Conservation (phyloP, 148 eudicot genomes). For the Fallopia convolvulus region DNA sequence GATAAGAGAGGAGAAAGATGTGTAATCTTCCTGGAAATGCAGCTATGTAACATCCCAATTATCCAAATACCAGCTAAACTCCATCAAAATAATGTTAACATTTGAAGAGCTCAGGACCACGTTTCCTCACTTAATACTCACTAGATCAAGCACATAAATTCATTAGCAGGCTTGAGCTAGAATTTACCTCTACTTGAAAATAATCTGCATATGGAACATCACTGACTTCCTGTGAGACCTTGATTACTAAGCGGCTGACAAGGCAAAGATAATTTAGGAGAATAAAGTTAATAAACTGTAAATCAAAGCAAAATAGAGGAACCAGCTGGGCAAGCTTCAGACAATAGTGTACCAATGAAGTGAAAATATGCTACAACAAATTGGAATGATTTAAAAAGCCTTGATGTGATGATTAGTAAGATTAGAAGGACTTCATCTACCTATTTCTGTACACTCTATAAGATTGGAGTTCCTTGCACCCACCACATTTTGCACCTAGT, state of each 20-base stretch:
- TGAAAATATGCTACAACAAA: neutral
- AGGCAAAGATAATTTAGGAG: neutral
- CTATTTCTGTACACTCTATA: conserved; percentile 65
- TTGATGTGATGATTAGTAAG: neutral
- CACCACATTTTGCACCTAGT: conserved; percentile 84
- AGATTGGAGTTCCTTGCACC: conserved; percentile 77
- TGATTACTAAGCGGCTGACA: conserved; percentile 80
- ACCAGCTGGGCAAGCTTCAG: neutral
- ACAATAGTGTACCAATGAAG: neutral
- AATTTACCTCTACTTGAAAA: conserved; percentile 77
- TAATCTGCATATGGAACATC: conserved; percentile 97
- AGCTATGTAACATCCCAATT: neutral
- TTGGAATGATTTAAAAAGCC: neutral
- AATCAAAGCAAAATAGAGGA: conserved; percentile 1
- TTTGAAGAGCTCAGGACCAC: neutral
- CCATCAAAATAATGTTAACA: neutral
- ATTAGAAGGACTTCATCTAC: conserved; percentile 19
- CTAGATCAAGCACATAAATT: neutral
- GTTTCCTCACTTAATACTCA: neutral
- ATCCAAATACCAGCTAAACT: neutral
- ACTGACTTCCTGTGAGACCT: conserved; percentile 75
- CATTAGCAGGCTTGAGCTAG: neutral
- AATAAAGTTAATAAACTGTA: neutral
- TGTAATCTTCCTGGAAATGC: neutral
- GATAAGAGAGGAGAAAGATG: neutral